Percentiles rank a stretch among this genome's conserved stretches.
Conservation (phyloP, 176 grass and related monocot genomes). For the Cenchrus purpureus region DNA sequence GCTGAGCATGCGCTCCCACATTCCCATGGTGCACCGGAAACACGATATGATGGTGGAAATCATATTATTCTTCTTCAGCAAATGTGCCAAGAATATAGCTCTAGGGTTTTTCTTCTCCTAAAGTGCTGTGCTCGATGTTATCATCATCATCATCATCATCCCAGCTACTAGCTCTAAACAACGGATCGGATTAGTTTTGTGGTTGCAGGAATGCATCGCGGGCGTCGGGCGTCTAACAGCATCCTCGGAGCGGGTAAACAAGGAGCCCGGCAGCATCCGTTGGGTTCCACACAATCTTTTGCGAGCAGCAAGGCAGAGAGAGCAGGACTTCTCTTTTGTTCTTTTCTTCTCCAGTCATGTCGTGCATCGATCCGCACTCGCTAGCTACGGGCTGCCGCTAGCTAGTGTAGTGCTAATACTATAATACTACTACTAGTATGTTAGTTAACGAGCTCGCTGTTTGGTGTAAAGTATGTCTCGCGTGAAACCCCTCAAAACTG, state of each 20-base stretch:
- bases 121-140: not conserved
- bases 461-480: constrained; percentile 48
- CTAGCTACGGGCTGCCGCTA: not conserved
- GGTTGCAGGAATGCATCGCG: constrained; percentile 36
- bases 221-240: not conserved
- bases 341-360: constrained; percentile 50
- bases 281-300: constrained; percentile 59
- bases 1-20: not conserved
- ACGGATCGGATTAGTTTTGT: not conserved
- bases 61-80: not conserved
- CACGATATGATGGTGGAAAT: not conserved
- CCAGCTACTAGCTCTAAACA: not conserved
- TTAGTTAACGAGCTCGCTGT: not conserved
- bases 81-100: constrained; percentile 12
- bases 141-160: not conserved
- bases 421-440: not conserved
- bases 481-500: constrained; percentile 41
- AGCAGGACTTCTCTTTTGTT: constrained; percentile 90
- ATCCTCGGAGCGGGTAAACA: constrained; percentile 53
- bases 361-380: constrained; percentile 20
- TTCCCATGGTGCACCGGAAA: not conserved
- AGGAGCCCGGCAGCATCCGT: constrained; percentile 54
- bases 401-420: not conserved
- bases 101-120: not conserved
- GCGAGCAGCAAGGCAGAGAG: constrained; percentile 11